phyloP scores from a whole-genome alignment of 257 asterid genomes.

The Linaria vulgaris region DNA sequence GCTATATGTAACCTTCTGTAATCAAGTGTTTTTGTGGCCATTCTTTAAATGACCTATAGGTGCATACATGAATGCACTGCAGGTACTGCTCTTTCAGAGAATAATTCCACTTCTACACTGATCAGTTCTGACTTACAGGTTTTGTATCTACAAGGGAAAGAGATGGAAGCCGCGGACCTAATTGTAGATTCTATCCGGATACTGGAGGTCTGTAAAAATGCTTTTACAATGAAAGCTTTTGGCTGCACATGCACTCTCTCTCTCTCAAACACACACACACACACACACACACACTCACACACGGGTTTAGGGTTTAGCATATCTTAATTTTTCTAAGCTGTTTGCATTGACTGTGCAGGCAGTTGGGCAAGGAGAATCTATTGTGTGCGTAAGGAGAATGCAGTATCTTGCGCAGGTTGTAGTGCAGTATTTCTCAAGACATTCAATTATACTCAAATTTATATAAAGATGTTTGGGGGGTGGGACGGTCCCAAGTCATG shows the following conservation, averaged over 20 bases:
- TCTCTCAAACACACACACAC: not conserved
- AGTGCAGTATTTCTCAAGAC: conserved; percentile 19
- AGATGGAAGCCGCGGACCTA: conserved; percentile 72
- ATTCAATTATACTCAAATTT: conserved; percentile 24
- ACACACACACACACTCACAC: not conserved
- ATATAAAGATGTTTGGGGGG: conserved; percentile 3
- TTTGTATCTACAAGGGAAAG: conserved; percentile 65
- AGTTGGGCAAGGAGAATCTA: conserved; percentile 69
- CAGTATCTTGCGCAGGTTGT: conserved; percentile 80
- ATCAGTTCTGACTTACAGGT: conserved; percentile 47
- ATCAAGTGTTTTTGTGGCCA: not conserved
- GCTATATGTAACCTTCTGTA: too few relatives aligned
- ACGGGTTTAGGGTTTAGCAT: too few relatives aligned
- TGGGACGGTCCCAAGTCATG: not conserved
- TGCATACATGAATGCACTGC: not conserved
- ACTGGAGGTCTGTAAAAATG: conserved; percentile 62
- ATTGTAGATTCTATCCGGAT: conserved; percentile 62
- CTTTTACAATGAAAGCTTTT: conserved; percentile 24
- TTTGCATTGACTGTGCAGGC: conserved; percentile 52
- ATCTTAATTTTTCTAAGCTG: conserved; percentile 19
- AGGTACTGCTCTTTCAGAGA: conserved; percentile 5
- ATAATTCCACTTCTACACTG: not conserved
- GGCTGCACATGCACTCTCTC: not conserved
- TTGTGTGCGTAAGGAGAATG: conserved; percentile 65
- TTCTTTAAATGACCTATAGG: conserved; percentile 7